phyloP scores from a whole-genome alignment of 2,329 filamentous ascomycete species.

The Fusarium torreyae region DNA sequence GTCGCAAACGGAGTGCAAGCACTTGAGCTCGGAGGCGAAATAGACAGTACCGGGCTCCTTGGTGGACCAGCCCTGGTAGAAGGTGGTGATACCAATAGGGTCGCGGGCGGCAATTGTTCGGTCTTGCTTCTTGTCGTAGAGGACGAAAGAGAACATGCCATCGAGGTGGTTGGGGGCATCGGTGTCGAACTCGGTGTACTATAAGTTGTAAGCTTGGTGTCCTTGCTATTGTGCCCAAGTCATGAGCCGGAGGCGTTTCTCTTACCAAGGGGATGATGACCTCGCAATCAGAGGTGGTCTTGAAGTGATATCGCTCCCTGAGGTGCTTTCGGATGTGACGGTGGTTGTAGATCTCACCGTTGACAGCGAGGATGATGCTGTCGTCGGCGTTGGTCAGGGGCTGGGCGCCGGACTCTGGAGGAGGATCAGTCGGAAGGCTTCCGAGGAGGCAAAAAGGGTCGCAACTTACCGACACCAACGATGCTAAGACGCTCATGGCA shows the following conservation, averaged over 20 bases:
- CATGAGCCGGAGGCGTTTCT: neutral
- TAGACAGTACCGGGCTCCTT: constrained; percentile 87
- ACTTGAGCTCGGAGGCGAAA: constrained; percentile 98
- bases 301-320: constrained; percentile 91
- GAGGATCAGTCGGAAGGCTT: constrained; percentile 39
- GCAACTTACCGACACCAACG: constrained; percentile 87
- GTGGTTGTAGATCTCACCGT: constrained; percentile 99
- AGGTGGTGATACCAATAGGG: constrained; percentile 96
- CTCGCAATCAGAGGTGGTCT: constrained; percentile 98
- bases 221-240: neutral
- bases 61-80: constrained; percentile 95
- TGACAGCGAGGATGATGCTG: constrained; percentile 92
- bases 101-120: constrained; percentile 94
- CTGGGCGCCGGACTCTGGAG: constrained; percentile 90
- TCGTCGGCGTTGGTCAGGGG: constrained; percentile 93
- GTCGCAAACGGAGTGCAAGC: constrained; percentile 92
- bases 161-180: constrained; percentile 95
- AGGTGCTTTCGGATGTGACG: constrained; percentile 91
- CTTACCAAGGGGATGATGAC: constrained; percentile 95
- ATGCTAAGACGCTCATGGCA: constrained; percentile 98
- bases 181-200: constrained; percentile 94
- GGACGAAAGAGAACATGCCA: constrained; percentile 99
- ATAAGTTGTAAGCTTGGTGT: constrained; percentile 33
- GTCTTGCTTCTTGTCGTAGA: constrained; percentile 96
- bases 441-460: constrained; percentile 17